Evolutionary conservation across 1,284 basidiomycete species (phyloP).

Genomic region (Xerocomus tenax): DNA sequence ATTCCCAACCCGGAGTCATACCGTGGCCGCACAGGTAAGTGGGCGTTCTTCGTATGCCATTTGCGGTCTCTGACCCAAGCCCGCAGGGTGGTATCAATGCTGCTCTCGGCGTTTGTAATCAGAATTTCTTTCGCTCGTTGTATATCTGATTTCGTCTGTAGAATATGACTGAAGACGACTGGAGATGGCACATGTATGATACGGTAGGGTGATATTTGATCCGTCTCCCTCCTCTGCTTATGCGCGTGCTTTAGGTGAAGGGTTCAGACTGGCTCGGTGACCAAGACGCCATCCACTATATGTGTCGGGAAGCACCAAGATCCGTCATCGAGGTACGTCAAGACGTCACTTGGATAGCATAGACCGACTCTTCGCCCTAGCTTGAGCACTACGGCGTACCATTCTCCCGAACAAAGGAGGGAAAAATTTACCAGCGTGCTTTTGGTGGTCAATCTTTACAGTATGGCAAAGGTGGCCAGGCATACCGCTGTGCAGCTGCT

Average conservation of each 20-base stretch:
- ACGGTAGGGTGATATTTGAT: conserved; percentile 51
- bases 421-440: conserved; percentile 99
- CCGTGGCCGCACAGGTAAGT: conserved; percentile 89
- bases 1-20: conserved; percentile 98
- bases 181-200: conserved; percentile 99
- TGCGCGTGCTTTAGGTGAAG: conserved; percentile 64
- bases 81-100: conserved; percentile 96
- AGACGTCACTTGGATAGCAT: not conserved
- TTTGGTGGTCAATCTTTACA: conserved; percentile 98
- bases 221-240: conserved; percentile 2
- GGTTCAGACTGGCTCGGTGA: conserved; percentile 99
- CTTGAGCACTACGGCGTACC: conserved; percentile 98
- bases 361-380: conserved; percentile 37
- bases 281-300: conserved; percentile 99
- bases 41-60: not conserved
- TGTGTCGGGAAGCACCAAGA: conserved; percentile 92
- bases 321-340: conserved; percentile 79
- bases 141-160: conserved; percentile 28
- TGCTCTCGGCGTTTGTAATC: conserved; percentile 76
- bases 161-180: conserved; percentile 99
- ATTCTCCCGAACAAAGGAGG: conserved; percentile 97
- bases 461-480: conserved; percentile 97
- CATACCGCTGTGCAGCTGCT: conserved; percentile 97
- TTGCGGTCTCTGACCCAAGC: conserved; percentile 15
- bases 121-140: conserved; percentile 8